phyloP scores from a whole-genome alignment of 192 early-diverging fungal genomes.

The Endogone sp. region DNA sequence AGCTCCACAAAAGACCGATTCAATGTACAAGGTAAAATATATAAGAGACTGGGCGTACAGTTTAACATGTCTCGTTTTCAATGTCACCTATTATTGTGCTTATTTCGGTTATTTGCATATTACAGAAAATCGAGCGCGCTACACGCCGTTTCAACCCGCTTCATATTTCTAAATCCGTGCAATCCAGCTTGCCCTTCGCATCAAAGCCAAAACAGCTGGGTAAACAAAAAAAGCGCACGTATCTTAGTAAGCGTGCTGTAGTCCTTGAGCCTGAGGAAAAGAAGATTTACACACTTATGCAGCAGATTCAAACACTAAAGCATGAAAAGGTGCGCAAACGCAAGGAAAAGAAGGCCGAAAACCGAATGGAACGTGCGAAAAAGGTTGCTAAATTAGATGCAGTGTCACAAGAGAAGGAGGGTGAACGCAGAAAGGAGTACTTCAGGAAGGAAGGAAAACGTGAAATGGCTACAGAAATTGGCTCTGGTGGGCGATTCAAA shows the following conservation, averaged over 20 bases:
- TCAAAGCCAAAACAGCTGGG: conserved; percentile 74
- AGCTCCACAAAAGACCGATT: conserved; percentile 77
- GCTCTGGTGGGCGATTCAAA: neutral
- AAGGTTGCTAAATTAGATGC: conserved; percentile 49
- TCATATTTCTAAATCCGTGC: conserved; percentile 75
- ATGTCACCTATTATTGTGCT: too few relatives aligned
- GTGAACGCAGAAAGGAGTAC: conserved; percentile 60
- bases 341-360: conserved; percentile 54
- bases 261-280: conserved; percentile 89
- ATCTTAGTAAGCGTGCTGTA: conserved; percentile 68
- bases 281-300: conserved; percentile 79
- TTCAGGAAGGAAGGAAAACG: conserved; percentile 60
- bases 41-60: too few relatives aligned
- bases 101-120: too few relatives aligned
- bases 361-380: conserved; percentile 47
- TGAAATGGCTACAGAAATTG: conserved; percentile 9
- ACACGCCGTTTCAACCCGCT: conserved; percentile 79
- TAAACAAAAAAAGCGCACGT: conserved; percentile 46
- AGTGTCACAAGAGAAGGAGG: conserved; percentile 46
- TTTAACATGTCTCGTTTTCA: too few relatives aligned
- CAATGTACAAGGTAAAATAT: conserved; percentile 85
- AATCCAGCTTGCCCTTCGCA: conserved; percentile 83
- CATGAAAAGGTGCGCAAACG: conserved; percentile 84
- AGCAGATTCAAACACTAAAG: conserved; percentile 81
- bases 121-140: conserved; percentile 71